Percentiles rank a stretch among this genome's conserved stretches.
Evolutionary conservation across 345 rosid species (phyloP).

Genomic region (Xanthoceras sorbifolium): DNA sequence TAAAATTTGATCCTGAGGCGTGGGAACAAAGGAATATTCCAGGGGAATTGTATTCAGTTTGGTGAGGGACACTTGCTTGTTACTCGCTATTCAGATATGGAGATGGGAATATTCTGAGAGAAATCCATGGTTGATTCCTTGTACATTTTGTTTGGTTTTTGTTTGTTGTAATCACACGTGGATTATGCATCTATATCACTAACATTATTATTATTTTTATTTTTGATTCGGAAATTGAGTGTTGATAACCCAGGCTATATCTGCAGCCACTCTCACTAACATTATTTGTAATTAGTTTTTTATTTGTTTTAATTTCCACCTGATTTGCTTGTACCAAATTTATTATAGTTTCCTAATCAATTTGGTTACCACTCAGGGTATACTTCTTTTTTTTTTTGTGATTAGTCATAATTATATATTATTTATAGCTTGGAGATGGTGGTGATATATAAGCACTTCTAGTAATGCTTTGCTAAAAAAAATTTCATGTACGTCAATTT

Average conservation of each 20-base stretch:
- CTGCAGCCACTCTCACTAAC: no score
- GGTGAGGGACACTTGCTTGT: background rate
- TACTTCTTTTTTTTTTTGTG: no score
- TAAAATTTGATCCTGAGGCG: background rate
- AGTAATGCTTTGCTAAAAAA: no score
- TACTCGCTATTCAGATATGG: background rate
- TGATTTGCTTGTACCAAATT: background rate
- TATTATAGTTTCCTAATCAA: no score
- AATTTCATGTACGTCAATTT: no score
- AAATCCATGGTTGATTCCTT: slow-evolving; percentile 6
- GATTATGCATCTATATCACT: background rate
- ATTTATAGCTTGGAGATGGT: background rate
- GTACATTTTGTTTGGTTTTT: background rate
- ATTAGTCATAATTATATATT: background rate
- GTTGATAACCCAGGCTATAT: no score
- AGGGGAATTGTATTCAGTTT: background rate
- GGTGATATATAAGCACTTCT: no score
- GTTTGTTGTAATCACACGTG: background rate
- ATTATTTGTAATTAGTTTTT: no score
- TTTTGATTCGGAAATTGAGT: no score
- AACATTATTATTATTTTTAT: no score
- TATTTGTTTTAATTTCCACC: background rate
- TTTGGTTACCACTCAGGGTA: no score
- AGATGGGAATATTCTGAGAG: slow-evolving; percentile 6
- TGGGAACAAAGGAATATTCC: slow-evolving; percentile 40